Evolutionary conservation across 192 early-diverging fungal genomes (phyloP), one percentile per base, ranked within the genome.

Genomic region (Coemansia asiatica): DNA sequence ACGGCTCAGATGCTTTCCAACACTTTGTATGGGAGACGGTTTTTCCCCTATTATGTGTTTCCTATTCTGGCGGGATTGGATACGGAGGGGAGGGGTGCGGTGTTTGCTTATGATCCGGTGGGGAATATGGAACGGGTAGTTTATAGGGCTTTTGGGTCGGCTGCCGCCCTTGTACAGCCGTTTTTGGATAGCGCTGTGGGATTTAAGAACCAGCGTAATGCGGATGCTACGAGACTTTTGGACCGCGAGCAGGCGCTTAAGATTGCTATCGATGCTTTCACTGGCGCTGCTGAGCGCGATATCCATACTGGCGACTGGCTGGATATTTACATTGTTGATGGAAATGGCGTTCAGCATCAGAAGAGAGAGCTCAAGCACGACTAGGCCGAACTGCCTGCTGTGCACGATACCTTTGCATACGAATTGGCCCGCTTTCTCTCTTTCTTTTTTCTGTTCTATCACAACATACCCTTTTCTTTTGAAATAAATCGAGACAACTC

Each of bases 291-390:
- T 2, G 97, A 99, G 85, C 92, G 97, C 60, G 96, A 99, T 75
- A 99, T 98, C 56, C 90, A 98, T 79, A 99, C 97, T 21, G 97
- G 97, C 66, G 97, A 99, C 80, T 88, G 84, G 73, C 83, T 98
- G 12, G 92, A 99, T 64, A 90, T 98, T 66, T 96, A 91, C 81
- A 84, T 93, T 31, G 89, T 99, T 59, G 91, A 85, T 47, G 86
- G 76, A 68, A 86, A 85, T 13, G 92, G 92, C 31, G 88, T 95
- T 48, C 84, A 89, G 33, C 83, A 90, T 64, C 82, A 91, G 74
- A 83, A 75, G 64, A 83, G 86, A 67, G 85, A 83, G 56, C 86
- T 99, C 82, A 99, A 96, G 90, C 88, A 83, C 72, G 97, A 99
- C 87, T 99, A 88, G 81, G 64, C 6, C 19, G 15, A n/a, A n/a